phyloP scores from a whole-genome alignment of 2,329 filamentous ascomycete genomes.

The Hypoxylon sp. region DNA sequence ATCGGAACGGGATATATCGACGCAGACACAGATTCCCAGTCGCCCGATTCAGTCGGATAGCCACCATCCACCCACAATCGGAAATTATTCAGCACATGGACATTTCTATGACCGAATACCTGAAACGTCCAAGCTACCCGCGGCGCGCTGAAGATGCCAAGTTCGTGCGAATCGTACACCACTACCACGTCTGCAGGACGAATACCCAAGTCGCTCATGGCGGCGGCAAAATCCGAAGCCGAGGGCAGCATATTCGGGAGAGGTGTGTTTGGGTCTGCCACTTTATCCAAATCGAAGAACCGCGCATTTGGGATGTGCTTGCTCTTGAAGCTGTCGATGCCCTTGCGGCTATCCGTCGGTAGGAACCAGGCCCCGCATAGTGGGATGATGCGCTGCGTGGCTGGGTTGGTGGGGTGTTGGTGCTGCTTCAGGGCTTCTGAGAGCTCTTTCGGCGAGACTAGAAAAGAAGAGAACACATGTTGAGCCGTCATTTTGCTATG shows the following conservation, averaged over 20 bases:
- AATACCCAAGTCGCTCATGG: background rate
- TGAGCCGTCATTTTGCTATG: background rate
- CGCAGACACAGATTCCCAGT: background rate
- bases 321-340: background rate
- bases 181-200: background rate
- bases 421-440: background rate
- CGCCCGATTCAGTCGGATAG: background rate
- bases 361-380: background rate
- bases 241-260: background rate
- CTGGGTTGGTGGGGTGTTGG: background rate
- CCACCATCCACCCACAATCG: background rate
- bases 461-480: background rate
- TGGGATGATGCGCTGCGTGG: background rate
- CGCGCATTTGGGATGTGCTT: background rate
- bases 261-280: background rate
- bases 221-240: background rate
- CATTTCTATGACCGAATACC: background rate
- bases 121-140: background rate
- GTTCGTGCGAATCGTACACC: background rate
- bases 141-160: background rate
- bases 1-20: background rate
- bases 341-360: background rate
- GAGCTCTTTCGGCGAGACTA: background rate
- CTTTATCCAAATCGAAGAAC: background rate
- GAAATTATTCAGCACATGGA: background rate